Base-by-base conservation (phyloP, 371 early-diverging fungal genomes). In the Mucor lusitanicus region DNA sequence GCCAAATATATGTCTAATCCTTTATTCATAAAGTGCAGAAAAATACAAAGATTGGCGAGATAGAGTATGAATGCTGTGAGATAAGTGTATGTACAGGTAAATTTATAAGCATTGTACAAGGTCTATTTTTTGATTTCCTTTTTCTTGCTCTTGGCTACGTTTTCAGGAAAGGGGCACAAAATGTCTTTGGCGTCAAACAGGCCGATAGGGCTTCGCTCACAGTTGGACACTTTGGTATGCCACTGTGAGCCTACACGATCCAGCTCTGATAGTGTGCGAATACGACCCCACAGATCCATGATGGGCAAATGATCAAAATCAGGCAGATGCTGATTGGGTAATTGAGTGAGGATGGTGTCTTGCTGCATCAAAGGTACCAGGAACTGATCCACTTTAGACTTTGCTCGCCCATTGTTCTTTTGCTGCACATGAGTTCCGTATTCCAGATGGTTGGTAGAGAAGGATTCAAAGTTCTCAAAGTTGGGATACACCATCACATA, bases 401-500 rank as follows among this genome's bases (percentile, higher is more conserved):
- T 33, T 67, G 81, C 81, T n/a, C 80, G 72, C 53, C 75, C 78
- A 19, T 67, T 44, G 28, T 64, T 64, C 27, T 64, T 57, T n/a
- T 72, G 70, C 56, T 83, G 80, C 13, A 88, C 81, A 57, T 89
- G 88, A 3, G 83, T 84, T 13, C 89, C 89, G 58, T 75, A 82
- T 63, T 89, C 88, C 23, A 87, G 71, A 74, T 88, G 89, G 69
- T 89, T 89, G 32, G 89, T 89, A 3, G 88, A 87, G 61, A 89
- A 87, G 3, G 87, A 85, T 12, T 82, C 85, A 63, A 87, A 87
- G 48, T 79, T 77, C 66, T 81, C 74, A 72, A 79, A 88, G 65
- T 88, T 88, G 33, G 89, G 89, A 62, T 89, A 89, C 6, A 89
- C 70, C 89, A 89, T 88, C 1, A 86, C 85, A 50, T 87, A 87